These are phyloP conservation scores for Chlamydomonas applanata DNA, from an alignment of 139 green algal genomes.

Conservation along the genomic window DNA sequence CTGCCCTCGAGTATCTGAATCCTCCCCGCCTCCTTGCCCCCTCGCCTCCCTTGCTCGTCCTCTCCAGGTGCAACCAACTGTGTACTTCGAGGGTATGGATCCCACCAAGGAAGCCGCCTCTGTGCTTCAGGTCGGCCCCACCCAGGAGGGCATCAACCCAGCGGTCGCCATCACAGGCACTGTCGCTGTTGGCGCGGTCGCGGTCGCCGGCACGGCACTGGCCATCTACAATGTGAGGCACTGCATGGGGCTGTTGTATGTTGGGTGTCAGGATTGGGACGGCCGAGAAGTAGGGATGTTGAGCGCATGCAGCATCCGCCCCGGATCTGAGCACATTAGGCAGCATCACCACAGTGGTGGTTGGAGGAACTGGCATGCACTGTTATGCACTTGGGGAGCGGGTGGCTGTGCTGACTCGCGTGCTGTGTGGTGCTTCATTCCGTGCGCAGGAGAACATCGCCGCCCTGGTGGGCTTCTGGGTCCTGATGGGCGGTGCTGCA, in stretches of 20 bases:
- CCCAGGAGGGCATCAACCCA: constrained; percentile 32
- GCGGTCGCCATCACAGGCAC: constrained; percentile 39
- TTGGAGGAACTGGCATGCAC: too few relatives aligned
- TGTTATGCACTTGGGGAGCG: too few relatives aligned
- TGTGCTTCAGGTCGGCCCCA: not conserved
- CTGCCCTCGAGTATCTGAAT: too few relatives aligned
- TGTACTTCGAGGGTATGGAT: constrained; percentile 86
- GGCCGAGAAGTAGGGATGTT: not conserved
- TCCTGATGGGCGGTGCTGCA: constrained; percentile 29
- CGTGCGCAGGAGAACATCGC: constrained; percentile 42
- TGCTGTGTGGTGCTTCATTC: not conserved
- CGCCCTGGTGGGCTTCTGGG: constrained; percentile 50
- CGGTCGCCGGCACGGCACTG: constrained; percentile 59
- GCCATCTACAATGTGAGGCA: constrained; percentile 61
- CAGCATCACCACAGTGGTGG: too few relatives aligned
- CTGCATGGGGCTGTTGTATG: too few relatives aligned
- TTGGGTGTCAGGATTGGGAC: not conserved
- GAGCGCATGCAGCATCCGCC: too few relatives aligned
- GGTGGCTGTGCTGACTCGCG: too few relatives aligned
- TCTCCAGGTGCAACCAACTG: constrained; percentile 60
- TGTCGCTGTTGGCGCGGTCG: constrained; percentile 49
- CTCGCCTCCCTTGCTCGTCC: not conserved
- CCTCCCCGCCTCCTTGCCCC: too few relatives aligned
- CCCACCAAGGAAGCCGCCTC: constrained; percentile 31
- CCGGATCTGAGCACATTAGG: too few relatives aligned